Evolutionary conservation across 495 filamentous ascomycete species (phyloP).

Genomic region (Pseudoneurospora amorphoporcata): DNA sequence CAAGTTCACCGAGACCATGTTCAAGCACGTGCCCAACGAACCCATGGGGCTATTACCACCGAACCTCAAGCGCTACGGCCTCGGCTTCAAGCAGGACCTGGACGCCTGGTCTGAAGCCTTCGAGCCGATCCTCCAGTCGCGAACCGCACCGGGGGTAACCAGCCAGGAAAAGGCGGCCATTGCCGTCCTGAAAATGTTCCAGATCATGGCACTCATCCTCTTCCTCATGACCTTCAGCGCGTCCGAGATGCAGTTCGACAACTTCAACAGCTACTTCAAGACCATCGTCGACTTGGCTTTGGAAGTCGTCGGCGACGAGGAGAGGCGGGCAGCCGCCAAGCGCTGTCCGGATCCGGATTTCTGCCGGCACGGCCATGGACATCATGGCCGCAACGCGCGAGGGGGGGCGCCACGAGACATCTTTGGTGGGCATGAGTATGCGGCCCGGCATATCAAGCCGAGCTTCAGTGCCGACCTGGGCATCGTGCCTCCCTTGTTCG

Average conservation of each 20-base stretch:
- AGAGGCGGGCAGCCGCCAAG: constrained; percentile 32
- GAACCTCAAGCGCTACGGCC: constrained; percentile 33
- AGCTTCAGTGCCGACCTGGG: constrained; percentile 45
- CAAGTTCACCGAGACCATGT: constrained; percentile 43
- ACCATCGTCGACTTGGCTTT: constrained; percentile 34
- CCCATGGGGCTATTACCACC: constrained; percentile 41
- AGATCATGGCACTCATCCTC: constrained; percentile 41
- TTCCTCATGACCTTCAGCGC: constrained; percentile 45
- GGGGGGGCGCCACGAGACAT: constrained; percentile 13
- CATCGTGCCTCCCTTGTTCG: constrained; percentile 45
- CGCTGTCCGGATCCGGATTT: constrained; percentile 32
- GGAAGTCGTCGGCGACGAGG: constrained; percentile 40
- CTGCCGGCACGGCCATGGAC: constrained; percentile 30
- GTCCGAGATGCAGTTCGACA: constrained; percentile 38
- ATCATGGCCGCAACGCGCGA: neutral
- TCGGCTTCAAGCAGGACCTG: constrained; percentile 33
- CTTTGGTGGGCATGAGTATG: constrained; percentile 32
- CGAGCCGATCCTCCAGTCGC: constrained; percentile 36
- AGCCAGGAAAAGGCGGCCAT: constrained; percentile 45
- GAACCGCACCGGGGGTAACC: constrained; percentile 35
- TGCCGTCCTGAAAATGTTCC: constrained; percentile 44
- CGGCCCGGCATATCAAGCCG: constrained; percentile 39
- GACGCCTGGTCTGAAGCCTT: constrained; percentile 42
- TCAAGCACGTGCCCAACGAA: constrained; percentile 27
- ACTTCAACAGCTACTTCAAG: constrained; percentile 28